These are phyloP conservation scores for Chloranthus sessilifolius DNA, from an alignment of 164 flowering plant genomes.

Conservation along the genomic window DNA sequence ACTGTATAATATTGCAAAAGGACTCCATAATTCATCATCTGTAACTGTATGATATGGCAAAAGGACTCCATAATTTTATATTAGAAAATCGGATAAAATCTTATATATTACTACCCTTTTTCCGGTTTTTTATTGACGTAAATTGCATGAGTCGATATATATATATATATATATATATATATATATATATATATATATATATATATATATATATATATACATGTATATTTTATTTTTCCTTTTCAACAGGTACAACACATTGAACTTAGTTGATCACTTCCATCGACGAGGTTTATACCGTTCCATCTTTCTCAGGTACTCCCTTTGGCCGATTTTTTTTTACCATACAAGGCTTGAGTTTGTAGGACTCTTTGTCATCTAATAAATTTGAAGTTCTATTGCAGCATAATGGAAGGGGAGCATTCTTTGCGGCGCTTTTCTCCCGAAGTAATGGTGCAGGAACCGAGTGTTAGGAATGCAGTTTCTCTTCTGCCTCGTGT, in stretches of 20 bases:
- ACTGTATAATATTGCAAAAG: too few species aligned
- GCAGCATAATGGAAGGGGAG: conserved; percentile 97
- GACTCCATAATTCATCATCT: too few species aligned
- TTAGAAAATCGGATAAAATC: too few species aligned
- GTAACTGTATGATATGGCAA: too few species aligned
- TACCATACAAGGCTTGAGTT: neutral
- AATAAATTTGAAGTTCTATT: conserved; percentile 9
- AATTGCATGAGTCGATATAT: too few species aligned
- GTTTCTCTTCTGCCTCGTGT: conserved; percentile 61
- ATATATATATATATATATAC: too few species aligned
- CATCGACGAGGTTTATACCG: conserved; percentile 75
- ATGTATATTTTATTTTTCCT: neutral
- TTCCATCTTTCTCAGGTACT: conserved; percentile 72
- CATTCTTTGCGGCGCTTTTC: conserved; percentile 56
- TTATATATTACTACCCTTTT: too few species aligned
- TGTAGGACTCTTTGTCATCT: neutral
- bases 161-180: too few species aligned
- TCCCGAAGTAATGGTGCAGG: conserved; percentile 67
- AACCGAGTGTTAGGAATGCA: conserved; percentile 39
- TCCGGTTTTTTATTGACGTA: too few species aligned
- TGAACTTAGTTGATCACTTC: conserved; percentile 76
- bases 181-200: too few species aligned
- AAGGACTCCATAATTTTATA: too few species aligned
- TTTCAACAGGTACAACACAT: conserved; percentile 66
- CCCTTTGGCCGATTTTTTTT: neutral